Conservation (phyloP, 1,284 basidiomycete species). For the Laetiporus sulphureus region DNA sequence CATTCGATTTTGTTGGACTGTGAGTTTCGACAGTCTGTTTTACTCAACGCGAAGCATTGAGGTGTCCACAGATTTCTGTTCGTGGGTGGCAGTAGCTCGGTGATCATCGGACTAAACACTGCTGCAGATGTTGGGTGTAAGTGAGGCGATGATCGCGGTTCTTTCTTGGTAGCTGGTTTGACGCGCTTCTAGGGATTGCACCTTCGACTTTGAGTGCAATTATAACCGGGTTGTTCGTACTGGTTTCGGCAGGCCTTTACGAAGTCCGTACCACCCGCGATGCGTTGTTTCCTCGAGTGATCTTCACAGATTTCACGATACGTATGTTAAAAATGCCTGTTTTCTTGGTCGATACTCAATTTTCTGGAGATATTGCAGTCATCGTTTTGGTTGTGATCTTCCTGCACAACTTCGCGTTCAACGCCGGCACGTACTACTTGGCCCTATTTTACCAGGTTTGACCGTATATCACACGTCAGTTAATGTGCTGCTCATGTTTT, state of each 20-base stretch:
- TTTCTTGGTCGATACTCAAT: background rate
- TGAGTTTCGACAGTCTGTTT: conserved; percentile 32
- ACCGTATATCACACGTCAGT: too few species aligned
- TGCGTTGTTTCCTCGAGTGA: conserved; percentile 60
- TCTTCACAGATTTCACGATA: conserved; percentile 52
- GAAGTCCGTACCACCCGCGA: conserved; percentile 60
- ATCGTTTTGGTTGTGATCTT: conserved; percentile 62
- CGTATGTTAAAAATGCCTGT: conserved; percentile 29
- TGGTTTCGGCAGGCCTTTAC: conserved; percentile 55
- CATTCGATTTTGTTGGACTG: conserved; percentile 73
- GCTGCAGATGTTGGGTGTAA: conserved; percentile 62
- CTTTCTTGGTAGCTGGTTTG: conserved; percentile 7
- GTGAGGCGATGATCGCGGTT: conserved; percentile 21
- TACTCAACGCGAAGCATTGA: background rate
- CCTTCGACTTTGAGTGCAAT: conserved; percentile 57
- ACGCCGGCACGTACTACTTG: conserved; percentile 76
- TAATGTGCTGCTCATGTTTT: too few species aligned
- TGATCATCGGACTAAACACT: conserved; percentile 74
- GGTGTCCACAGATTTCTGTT: conserved; percentile 49
- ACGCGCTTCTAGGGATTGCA: conserved; percentile 43
- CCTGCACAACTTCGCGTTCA: conserved; percentile 76
- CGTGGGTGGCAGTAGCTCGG: conserved; percentile 64
- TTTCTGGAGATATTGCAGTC: conserved; percentile 32
- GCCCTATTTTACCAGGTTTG: conserved; percentile 74
- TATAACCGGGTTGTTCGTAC: conserved; percentile 42